Base-by-base conservation (phyloP, 2,329 filamentous ascomycete genomes). In the Fusarium pseudonygamai region DNA sequence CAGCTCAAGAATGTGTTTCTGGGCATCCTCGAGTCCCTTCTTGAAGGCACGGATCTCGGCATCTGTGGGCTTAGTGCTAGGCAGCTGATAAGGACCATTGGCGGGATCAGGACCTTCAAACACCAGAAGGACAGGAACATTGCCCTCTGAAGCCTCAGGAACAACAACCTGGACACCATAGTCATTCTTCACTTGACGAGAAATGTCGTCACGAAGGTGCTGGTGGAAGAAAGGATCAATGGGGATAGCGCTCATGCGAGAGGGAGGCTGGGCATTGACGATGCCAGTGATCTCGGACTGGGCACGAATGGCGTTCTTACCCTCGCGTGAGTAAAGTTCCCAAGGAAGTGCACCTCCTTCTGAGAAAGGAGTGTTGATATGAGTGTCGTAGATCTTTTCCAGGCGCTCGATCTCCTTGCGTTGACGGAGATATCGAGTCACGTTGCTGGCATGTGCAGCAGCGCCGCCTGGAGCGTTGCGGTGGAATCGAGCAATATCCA, bases 291-390 rank as follows among this genome's bases (percentile, higher is more conserved):
- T 91, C 77, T 95, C 93, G 12, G 89, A 89, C 78, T 93, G 92
- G 13, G 93, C 93, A 76, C 91, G 91, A 79, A 93, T 90, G 34
- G 89, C 89, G 79, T 95, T 97, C 86, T 96, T 97, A 73, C 92
- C 91, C 77, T 97, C 93, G 42, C 93, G 89, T 12, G 94, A 93
- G 83, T 95, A 97, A 61, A 98, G 89, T 80, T 97, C 92, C 94
- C 95, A 97, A 0, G 92, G 91, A 49, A 93, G 89, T 16, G 90
- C 90, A 40, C 91, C 91, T 49, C 93, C 90, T 56, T 89, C 86
- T 7, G 89, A 88, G 72, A 88, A 89, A 2, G 94, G 93, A 4
- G 95, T 91, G 77, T 96, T 93, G 80, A 98, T 97, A 81, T 94
- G 93, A n/a, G 95, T 92, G 78, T 93, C 89, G 82, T 97, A 93